Evolutionary conservation across 1,284 basidiomycete species (phyloP).

Genomic region (Tylopilus sp.): DNA sequence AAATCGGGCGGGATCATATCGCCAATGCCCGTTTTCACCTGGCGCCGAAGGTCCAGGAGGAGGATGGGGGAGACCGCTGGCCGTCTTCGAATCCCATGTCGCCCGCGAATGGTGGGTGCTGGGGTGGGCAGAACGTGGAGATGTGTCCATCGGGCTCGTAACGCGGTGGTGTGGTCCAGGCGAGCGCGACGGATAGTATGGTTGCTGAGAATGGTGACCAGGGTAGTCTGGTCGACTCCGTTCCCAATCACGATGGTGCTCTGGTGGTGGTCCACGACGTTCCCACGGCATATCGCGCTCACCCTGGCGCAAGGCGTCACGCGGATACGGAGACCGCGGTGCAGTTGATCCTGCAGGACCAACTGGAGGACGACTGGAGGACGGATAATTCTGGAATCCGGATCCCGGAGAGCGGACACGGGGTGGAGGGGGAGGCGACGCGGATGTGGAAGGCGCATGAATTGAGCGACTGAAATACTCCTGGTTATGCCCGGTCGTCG

Average conservation of each 20-base stretch:
- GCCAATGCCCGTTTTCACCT: conserved; percentile 29
- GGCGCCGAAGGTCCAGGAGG: conserved; percentile 14
- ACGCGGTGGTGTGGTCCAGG: conserved; percentile 32
- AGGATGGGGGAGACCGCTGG: conserved; percentile 27
- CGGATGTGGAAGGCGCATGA: conserved; percentile 51
- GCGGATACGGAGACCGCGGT: conserved; percentile 54
- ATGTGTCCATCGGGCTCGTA: conserved; percentile 46
- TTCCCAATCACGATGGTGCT: conserved; percentile 51
- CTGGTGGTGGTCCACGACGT: conserved; percentile 39
- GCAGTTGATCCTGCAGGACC: conserved; percentile 51
- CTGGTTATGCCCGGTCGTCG: conserved; percentile 39
- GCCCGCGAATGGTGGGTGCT: conserved; percentile 18
- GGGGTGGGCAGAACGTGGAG: conserved; percentile 49
- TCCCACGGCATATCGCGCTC: conserved; percentile 55
- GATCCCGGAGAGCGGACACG: conserved; percentile 48
- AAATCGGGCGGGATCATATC: conserved; percentile 33
- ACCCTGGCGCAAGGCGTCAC: conserved; percentile 38
- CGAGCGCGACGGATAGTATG: conserved; percentile 30
- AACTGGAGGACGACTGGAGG: conserved; percentile 44
- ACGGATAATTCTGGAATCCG: conserved; percentile 43
- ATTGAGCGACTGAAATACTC: conserved; percentile 52
- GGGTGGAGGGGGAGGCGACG: conserved; percentile 47
- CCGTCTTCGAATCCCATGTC: conserved; percentile 35
- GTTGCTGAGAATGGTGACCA: conserved; percentile 33
- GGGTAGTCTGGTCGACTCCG: conserved; percentile 50